These are phyloP conservation scores for Rhynchosporium graminicola DNA, from an alignment of 2,329 filamentous ascomycete genomes.

Conservation along the genomic window DNA sequence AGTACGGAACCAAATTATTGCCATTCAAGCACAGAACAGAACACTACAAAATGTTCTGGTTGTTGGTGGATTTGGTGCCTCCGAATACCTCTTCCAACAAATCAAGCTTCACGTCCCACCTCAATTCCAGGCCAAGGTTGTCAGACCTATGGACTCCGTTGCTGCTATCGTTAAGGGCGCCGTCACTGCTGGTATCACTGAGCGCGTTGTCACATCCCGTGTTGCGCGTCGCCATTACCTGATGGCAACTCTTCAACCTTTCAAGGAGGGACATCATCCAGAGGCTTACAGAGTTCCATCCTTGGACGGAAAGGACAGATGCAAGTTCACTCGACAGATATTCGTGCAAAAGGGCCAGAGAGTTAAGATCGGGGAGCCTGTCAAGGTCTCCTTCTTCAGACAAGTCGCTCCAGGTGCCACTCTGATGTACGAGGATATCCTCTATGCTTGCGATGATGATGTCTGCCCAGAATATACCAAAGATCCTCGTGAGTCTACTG, in stretches of 20 bases:
- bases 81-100: conserved; percentile 98
- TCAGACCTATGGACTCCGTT: conserved; percentile 97
- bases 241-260: conserved; percentile 97
- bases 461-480: conserved; percentile 99
- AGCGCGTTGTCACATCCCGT: conserved; percentile 94
- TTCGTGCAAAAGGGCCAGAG: conserved; percentile 98
- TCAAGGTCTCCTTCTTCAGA: conserved; percentile 98
- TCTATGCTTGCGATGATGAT: conserved; percentile 97
- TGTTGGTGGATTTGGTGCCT: conserved; percentile 96
- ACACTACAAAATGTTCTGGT: conserved; percentile 94
- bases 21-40: conserved; percentile 95
- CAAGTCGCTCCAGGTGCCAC: conserved; percentile 96
- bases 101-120: conserved; percentile 98
- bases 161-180: conserved; percentile 98
- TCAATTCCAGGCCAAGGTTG: conserved; percentile 97
- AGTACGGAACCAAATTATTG: conserved; percentile 97
- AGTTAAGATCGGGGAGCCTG: conserved; percentile 98
- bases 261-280: conserved; percentile 98
- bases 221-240: conserved; percentile 97
- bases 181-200: conserved; percentile 95
- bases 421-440: conserved; percentile 98
- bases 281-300: conserved; percentile 97
- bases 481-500: conserved; percentile 83
- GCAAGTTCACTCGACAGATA: conserved; percentile 98
- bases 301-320: conserved; percentile 93